Base-by-base conservation (phyloP, 2,329 filamentous ascomycete genomes). In the Ciborinia camelliae region DNA sequence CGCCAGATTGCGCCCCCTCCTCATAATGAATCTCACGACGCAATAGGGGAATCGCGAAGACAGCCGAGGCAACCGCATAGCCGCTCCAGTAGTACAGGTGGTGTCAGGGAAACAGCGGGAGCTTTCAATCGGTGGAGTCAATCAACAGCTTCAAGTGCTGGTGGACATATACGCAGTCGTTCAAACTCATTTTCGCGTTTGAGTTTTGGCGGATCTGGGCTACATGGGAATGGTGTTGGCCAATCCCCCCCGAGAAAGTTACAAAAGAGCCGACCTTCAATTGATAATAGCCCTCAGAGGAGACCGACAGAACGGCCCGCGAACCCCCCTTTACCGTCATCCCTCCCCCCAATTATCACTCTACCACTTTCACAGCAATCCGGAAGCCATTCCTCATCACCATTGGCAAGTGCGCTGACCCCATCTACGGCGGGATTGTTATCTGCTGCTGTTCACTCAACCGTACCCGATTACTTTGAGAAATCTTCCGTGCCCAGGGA, bases 41-140 rank as follows among this genome's bases (percentile, higher is more conserved):
- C 45, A 35, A 52, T 60, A 60, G 51, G 45, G n/a, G 66, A 70
- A 47, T 63, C 55, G 66, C 65, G 70, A 68, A 64, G 67, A 67
- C 62, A 59, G 59, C 75, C 75, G 60, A 78, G 77, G 55, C 75
- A 77, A 41, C 50, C 58, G 41, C 63, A 65, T 50, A 62, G 39
- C 39, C 63, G 58, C 32, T 65, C 63, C 28, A 62, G 48, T 62
- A 65, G 63, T 52, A 32, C 57, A 20, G 57, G 57, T 43, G 63
- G 63, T 37, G 32, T 50, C 7, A 50, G 28, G 54, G 80, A 83
- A 64, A 75, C 77, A 52, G 77, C 81, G 48, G 80, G 79, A 72
- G 80, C 80, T 68, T 76, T 81, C 66, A 81, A 84, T 71, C 79
- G 81, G 71, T 83, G 81, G 81, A 84, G 82, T 50, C 76, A 78